Base-by-base conservation (phyloP, 495 filamentous ascomycete genomes). In the Tuber magnatum region DNA sequence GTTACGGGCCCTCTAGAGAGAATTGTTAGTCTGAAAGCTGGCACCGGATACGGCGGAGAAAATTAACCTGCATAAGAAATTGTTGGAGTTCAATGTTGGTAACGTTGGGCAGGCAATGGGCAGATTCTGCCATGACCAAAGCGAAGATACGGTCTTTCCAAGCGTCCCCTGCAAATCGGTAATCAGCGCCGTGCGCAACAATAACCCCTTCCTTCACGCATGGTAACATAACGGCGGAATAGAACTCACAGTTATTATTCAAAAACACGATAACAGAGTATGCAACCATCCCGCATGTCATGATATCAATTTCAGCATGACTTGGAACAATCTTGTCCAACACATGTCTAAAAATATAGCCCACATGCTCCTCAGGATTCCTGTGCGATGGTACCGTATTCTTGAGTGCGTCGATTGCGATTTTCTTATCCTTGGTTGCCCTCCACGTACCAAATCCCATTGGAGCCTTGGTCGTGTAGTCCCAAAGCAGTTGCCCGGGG, bases 401-500 rank as follows among this genome's bases (percentile, higher is more conserved):
- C 71, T 86, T 85, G 73, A 79, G 77, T 1, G 78, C 74, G 73
- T 86, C 82, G n/a, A 86, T 70, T n/a, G 89, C 88, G 22, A 86
- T 87, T 51, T 86, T 88, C 43, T 84, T 83, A 75, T 88, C 86
- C 7, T 91, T 89, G 16, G 77, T 74, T 16, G 78, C 78, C 51
- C 84, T 78, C 85, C 90, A 91, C 1, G 85, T 87, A 1, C 69
- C 69, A 3, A 85, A 81, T 9, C 87, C 90, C 42, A 95, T 84
- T 0, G 90, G 86, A 22, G 84, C 84, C 69, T 85, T 82, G 0
- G 85, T 86, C 68, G 86, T 85, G 44, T 89, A 88, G 82, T 89
- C 88, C 91, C 91, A 95, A 75, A 88, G 79, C 24, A 91, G 80
- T 82, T 94, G 88, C 9, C 91, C 92, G 2, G 88, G 83, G 81